These are phyloP conservation scores for Selenicereus undatus DNA, from an alignment of 148 eudicot genomes.

Conservation along the genomic window DNA sequence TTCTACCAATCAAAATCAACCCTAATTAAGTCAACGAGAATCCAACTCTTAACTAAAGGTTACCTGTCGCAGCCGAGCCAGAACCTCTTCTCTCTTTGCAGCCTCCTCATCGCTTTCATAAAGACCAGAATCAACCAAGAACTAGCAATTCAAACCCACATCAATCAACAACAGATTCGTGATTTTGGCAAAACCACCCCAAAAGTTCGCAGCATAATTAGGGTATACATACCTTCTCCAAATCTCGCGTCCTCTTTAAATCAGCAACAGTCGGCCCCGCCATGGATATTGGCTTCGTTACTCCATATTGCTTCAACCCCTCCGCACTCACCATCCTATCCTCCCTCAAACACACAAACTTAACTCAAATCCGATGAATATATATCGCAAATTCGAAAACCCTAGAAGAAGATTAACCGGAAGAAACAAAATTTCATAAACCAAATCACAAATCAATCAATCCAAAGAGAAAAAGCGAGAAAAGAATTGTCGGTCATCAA, in stretches of 20 bases:
- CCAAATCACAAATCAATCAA: not conserved
- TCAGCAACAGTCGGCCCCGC: constrained; percentile 58
- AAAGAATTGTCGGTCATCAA: not conserved
- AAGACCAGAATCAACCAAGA: constrained; percentile 56
- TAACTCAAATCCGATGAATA: not conserved
- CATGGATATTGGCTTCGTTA: constrained; percentile 55
- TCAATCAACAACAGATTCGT: not conserved
- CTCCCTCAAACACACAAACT: not conserved
- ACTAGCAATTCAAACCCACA: constrained; percentile 32
- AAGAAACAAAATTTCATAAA: not conserved
- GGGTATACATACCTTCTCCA: constrained; percentile 49
- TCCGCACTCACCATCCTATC: constrained; percentile 35
- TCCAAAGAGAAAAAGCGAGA: not conserved
- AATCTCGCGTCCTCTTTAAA: constrained; percentile 37
- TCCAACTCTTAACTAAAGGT: not conserved
- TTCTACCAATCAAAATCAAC: not conserved
- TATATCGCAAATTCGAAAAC: not conserved
- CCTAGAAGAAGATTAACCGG: not conserved
- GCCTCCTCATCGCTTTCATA: constrained; percentile 68
- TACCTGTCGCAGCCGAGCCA: constrained; percentile 66
- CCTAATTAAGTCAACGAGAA: not conserved
- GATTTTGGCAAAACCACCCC: not conserved
- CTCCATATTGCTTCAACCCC: constrained; percentile 41
- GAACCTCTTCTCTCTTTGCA: constrained; percentile 61
- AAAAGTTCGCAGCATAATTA: not conserved